Evolutionary conservation across 116 monocot genomes (phyloP).

Genomic region (Papilionanthe hybrid): DNA sequence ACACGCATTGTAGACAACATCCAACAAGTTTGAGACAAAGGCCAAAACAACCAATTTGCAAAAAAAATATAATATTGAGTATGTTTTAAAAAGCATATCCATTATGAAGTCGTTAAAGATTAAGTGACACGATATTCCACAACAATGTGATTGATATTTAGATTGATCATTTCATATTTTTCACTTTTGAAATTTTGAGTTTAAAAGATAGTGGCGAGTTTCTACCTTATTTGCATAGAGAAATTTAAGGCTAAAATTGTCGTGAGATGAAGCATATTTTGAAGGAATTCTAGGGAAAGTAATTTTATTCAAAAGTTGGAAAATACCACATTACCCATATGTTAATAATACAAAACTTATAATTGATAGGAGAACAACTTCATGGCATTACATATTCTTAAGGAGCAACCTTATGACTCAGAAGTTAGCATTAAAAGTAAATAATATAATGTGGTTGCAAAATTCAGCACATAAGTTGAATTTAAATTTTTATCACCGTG

Average conservation of each 20-base stretch:
- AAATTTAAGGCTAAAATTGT: not conserved
- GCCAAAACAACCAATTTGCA: not conserved
- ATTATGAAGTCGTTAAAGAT: not conserved
- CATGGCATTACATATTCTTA: too few species aligned
- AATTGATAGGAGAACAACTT: too few species aligned
- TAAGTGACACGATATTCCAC: not conserved
- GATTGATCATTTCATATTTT: not conserved
- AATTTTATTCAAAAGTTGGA: too few species aligned
- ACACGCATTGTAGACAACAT: not conserved
- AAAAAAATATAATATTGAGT: not conserved
- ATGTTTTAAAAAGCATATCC: not conserved
- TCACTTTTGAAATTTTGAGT: not conserved
- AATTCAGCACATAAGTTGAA: too few species aligned
- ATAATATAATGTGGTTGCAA: too few species aligned
- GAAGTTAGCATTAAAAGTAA: too few species aligned
- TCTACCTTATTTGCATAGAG: not conserved
- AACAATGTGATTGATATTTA: not conserved
- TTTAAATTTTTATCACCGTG: too few species aligned
- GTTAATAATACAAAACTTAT: too few species aligned
- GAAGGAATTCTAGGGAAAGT: too few species aligned
- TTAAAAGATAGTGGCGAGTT: not conserved
- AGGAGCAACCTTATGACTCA: too few species aligned
- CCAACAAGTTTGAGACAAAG: not conserved
- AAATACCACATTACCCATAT: too few species aligned
- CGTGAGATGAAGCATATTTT: not conserved